phyloP scores from a whole-genome alignment of 176 grass and related monocot species.

The Calamus simplicifolius region DNA sequence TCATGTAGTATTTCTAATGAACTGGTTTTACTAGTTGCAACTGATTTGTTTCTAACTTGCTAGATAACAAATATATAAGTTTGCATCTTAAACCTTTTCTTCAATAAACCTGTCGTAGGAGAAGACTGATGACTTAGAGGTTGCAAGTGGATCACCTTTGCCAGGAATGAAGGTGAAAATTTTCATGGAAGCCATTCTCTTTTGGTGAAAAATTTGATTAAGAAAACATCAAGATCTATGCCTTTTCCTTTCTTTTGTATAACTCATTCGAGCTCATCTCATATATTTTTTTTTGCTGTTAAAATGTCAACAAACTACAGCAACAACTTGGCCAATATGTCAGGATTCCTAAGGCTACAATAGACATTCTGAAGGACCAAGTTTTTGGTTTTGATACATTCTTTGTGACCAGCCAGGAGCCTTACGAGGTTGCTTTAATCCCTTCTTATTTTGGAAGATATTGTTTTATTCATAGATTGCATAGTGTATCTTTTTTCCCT shows the following conservation, averaged over 20 bases:
- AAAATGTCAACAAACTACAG: slow-evolving; percentile 41
- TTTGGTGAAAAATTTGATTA: too few species aligned
- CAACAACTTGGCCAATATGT: slow-evolving; percentile 77
- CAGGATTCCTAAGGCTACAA: slow-evolving; percentile 73
- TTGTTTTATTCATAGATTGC: not conserved
- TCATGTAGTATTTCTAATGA: not conserved
- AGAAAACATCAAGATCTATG: too few species aligned
- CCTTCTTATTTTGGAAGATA: not conserved
- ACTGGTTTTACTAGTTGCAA: not conserved
- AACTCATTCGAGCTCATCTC: slow-evolving; percentile 3
- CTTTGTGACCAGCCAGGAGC: slow-evolving; percentile 80
- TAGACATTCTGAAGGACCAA: slow-evolving; percentile 96
- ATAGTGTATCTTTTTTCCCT: too few species aligned
- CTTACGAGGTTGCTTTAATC: slow-evolving; percentile 64
- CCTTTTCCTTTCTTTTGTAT: not conserved
- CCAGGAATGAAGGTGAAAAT: slow-evolving; percentile 85
- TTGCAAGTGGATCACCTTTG: slow-evolving; percentile 82
- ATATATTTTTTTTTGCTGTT: slow-evolving; percentile 1
- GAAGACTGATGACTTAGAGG: slow-evolving; percentile 40
- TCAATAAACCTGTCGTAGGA: slow-evolving; percentile 32
- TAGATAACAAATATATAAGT: too few species aligned
- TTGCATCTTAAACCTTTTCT: too few species aligned
- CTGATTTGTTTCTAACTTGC: too few species aligned
- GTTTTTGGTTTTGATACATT: slow-evolving; percentile 96
- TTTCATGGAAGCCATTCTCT: not conserved